phyloP scores from a whole-genome alignment of 2,329 filamentous ascomycete genomes.

The Epichloe elymi region DNA sequence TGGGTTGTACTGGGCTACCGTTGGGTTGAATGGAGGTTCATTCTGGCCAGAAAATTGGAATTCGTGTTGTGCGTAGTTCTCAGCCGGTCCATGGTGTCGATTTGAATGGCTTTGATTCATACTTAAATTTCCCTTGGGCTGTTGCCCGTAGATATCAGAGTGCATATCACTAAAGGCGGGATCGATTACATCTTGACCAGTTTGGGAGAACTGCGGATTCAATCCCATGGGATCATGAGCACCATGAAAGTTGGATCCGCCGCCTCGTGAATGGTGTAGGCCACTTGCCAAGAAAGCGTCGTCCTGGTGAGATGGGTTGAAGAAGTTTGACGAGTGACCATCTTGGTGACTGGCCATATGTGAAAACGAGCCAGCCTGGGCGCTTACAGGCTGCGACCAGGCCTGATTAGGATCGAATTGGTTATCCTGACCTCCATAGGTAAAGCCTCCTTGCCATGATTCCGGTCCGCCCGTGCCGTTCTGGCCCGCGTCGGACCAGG shows the following conservation, averaged over 20 bases:
- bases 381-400: slow-evolving; percentile 24
- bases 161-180: slow-evolving; percentile 24
- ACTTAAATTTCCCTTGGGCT: slow-evolving; percentile 15
- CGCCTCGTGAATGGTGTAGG: slow-evolving; percentile 17
- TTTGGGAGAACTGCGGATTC: slow-evolving; percentile 21
- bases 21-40: slow-evolving; percentile 19
- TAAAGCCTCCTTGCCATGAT: slow-evolving; percentile 23
- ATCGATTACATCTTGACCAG: slow-evolving; percentile 23
- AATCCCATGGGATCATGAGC: slow-evolving; percentile 19
- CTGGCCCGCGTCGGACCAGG: slow-evolving; percentile 25
- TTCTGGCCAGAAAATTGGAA: slow-evolving; percentile 21
- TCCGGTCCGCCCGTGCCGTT: slow-evolving; percentile 22
- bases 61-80: slow-evolving; percentile 19
- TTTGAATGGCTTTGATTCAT: slow-evolving; percentile 19
- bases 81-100: slow-evolving; percentile 12
- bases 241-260: slow-evolving; percentile 17
- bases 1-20: slow-evolving; percentile 20
- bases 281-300: slow-evolving; percentile 19
- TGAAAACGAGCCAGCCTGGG: slow-evolving; percentile 19
- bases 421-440: slow-evolving; percentile 19
- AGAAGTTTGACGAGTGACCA: slow-evolving; percentile 20
- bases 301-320: slow-evolving; percentile 20
- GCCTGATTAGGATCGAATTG: slow-evolving; percentile 26
- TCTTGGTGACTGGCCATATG: slow-evolving; percentile 18
- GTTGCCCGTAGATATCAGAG: slow-evolving; percentile 24